Evolutionary conservation across 768 basidiomycete genomes (phyloP).

Genomic region (Neoboletus subvelutipes): DNA sequence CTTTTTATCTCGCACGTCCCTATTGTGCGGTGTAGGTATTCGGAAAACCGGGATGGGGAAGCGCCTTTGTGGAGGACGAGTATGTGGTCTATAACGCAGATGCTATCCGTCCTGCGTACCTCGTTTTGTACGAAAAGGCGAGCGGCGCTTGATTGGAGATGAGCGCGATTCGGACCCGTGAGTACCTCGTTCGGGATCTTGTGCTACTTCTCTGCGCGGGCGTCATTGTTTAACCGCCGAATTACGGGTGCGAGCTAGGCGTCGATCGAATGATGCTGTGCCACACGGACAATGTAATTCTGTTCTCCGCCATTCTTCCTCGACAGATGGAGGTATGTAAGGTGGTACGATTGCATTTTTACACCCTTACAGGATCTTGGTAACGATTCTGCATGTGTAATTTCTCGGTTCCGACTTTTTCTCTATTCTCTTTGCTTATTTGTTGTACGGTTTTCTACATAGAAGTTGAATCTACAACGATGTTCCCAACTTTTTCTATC

Average conservation of each 20-base stretch:
- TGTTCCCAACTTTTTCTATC: neutral
- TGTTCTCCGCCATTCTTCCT: neutral
- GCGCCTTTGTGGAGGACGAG: constrained; percentile 23
- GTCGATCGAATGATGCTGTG: neutral
- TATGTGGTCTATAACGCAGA: constrained; percentile 27
- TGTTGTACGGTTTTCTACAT: neutral
- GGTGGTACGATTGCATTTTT: neutral
- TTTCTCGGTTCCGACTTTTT: neutral
- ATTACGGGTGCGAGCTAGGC: neutral
- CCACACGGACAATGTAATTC: neutral
- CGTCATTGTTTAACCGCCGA: neutral
- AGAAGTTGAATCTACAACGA: neutral
- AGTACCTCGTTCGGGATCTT: neutral
- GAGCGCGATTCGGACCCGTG: neutral
- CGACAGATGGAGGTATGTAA: neutral
- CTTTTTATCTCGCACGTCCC: neutral
- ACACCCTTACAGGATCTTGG: neutral
- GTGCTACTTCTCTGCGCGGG: neutral
- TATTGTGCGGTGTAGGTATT: constrained; percentile 8
- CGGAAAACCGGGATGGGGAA: constrained; percentile 8
- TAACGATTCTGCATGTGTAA: neutral
- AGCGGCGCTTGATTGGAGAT: neutral
- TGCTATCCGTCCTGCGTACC: constrained; percentile 27
- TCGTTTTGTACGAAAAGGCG: constrained; percentile 20
- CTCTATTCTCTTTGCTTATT: neutral